Conservation (phyloP, 225 moss, liverwort and hornwort genomes). For the Bryum argenteum region DNA sequence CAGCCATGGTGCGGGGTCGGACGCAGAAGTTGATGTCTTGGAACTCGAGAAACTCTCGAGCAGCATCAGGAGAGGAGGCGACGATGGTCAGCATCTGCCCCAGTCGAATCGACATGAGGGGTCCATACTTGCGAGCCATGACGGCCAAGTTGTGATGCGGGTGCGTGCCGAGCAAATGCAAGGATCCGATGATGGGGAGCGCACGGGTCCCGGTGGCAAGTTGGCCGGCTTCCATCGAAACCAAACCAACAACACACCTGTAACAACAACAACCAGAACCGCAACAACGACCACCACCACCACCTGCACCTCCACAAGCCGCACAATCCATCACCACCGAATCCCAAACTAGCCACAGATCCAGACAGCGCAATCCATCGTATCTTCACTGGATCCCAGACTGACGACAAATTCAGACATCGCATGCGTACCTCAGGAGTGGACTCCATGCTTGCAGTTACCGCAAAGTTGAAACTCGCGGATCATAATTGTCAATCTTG, state of each 20-base stretch:
- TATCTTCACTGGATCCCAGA: no score
- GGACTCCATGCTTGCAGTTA: no score
- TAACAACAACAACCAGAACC: neutral
- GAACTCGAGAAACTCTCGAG: constrained; percentile 28
- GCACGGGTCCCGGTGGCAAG: constrained; percentile 21
- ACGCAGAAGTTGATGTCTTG: constrained; percentile 31
- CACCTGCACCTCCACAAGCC: neutral
- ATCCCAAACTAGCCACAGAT: no score
- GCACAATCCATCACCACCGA: no score
- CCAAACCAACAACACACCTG: neutral
- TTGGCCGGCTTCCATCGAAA: neutral
- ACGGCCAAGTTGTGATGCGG: constrained; percentile 4
- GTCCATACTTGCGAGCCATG: constrained; percentile 23
- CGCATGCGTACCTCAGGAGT: no score
- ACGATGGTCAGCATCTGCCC: constrained; percentile 22
- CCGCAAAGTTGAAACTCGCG: no score
- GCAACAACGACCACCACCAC: constrained; percentile 10
- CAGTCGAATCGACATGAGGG: constrained; percentile 27
- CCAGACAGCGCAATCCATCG: no score
- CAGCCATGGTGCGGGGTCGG: constrained; percentile 3
- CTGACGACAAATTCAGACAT: no score
- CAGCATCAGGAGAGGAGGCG: constrained; percentile 20
- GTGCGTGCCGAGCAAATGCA: constrained; percentile 27
- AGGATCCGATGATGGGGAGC: constrained; percentile 27
- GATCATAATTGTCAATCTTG: no score